These are phyloP conservation scores for Neurospora hispaniola DNA, from an alignment of 495 filamentous ascomycete genomes.

Conservation along the genomic window DNA sequence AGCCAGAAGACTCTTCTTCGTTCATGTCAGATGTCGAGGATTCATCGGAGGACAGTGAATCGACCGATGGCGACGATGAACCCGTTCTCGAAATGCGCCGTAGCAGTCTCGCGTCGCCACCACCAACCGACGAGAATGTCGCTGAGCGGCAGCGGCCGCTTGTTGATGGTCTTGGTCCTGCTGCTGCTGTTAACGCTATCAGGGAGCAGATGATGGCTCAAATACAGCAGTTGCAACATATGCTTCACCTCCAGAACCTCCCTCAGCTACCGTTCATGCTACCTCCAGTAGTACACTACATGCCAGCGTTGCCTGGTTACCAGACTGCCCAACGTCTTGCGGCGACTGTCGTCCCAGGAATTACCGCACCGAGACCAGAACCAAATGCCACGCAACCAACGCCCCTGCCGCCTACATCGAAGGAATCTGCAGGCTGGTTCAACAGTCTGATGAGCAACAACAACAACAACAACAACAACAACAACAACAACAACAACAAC, in stretches of 20 bases:
- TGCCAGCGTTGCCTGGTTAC: slow-evolving; percentile 60
- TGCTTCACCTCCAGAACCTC: slow-evolving; percentile 26
- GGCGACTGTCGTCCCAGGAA: slow-evolving; percentile 54
- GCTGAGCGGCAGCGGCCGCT: slow-evolving; percentile 18
- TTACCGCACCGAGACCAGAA: slow-evolving; percentile 30
- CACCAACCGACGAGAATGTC: slow-evolving; percentile 6
- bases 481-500: background rate
- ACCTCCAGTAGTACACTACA: slow-evolving; percentile 25
- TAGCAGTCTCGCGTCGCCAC: slow-evolving; percentile 4
- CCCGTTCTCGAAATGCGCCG: slow-evolving; percentile 31
- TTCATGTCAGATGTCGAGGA: slow-evolving; percentile 24
- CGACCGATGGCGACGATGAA: slow-evolving; percentile 27
- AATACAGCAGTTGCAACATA: slow-evolving; percentile 68
- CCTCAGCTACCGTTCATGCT: slow-evolving; percentile 15
- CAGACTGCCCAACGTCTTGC: slow-evolving; percentile 65
- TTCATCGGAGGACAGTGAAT: background rate
- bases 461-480: slow-evolving; percentile 6
- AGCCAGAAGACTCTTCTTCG: slow-evolving; percentile 25
- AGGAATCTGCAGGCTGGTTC: slow-evolving; percentile 45
- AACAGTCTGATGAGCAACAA: background rate
- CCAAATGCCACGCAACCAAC: slow-evolving; percentile 21
- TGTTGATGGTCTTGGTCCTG: slow-evolving; percentile 36
- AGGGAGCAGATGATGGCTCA: slow-evolving; percentile 40
- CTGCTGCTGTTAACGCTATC: slow-evolving; percentile 59
- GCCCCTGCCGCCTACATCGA: slow-evolving; percentile 27